phyloP scores from a whole-genome alignment of 2,329 filamentous ascomycete genomes.

The Paraphaeosphaeria sporulosa region DNA sequence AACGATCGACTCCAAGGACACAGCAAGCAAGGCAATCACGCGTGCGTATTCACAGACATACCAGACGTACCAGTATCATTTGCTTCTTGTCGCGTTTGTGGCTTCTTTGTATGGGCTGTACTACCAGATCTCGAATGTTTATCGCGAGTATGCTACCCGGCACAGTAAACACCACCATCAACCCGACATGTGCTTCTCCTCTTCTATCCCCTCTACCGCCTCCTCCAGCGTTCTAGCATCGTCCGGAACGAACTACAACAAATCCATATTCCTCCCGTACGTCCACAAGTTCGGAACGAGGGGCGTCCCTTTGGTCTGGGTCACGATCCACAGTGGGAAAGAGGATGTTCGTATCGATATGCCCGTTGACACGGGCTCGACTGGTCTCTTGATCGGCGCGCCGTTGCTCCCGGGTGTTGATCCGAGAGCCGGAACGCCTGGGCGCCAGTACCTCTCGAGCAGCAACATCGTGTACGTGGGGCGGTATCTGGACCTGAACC shows the following conservation, averaged over 20 bases:
- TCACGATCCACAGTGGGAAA: slow-evolving; percentile 29
- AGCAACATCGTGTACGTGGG: slow-evolving; percentile 45
- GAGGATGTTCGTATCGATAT: slow-evolving; percentile 34
- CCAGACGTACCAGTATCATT: slow-evolving; percentile 1
- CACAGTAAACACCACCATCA: slow-evolving; percentile 4
- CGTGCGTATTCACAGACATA: slow-evolving; percentile 4
- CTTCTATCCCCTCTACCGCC: not conserved
- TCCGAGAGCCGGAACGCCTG: slow-evolving; percentile 31
- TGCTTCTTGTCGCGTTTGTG: slow-evolving; percentile 3
- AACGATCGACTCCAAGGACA: not conserved
- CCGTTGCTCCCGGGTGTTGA: slow-evolving; percentile 39
- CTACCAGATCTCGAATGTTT: slow-evolving; percentile 1
- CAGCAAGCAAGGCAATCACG: not conserved
- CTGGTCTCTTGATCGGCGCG: slow-evolving; percentile 44
- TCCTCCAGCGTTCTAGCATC: not conserved
- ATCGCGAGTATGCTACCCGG: slow-evolving; percentile 4
- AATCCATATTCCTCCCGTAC: slow-evolving; percentile 45
- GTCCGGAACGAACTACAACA: slow-evolving; percentile 22
- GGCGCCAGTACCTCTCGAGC: slow-evolving; percentile 44
- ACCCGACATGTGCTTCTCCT: slow-evolving; percentile 3
- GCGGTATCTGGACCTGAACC: slow-evolving; percentile 36
- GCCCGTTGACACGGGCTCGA: slow-evolving; percentile 47
- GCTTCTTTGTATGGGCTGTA: slow-evolving; percentile 8
- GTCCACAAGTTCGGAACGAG: slow-evolving; percentile 36
- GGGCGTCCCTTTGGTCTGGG: slow-evolving; percentile 35